Base-by-base conservation (phyloP, 2,329 filamentous ascomycete genomes). In the Botrytis squamosa region DNA sequence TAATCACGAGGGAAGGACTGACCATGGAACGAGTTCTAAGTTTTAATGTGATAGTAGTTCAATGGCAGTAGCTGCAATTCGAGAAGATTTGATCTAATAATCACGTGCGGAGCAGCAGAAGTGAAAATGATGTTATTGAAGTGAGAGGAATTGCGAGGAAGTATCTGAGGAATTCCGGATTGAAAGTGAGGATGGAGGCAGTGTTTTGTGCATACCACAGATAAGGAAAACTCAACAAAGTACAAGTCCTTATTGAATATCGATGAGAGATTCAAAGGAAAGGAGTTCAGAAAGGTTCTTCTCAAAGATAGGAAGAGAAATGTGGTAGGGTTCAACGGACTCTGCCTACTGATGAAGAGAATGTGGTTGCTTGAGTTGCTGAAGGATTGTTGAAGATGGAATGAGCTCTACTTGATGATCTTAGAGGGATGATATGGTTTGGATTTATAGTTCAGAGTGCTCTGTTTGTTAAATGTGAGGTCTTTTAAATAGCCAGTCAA, bases 81-180 rank as follows among this genome's bases (percentile, higher is more conserved):
- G 38, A 57, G 33, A 25, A 68, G 10, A 42, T 33, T n/a, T 3
- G 52, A 68, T 57, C 49, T 57, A 68, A 57, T 18, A 57, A 57
- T 68, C 66, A 68, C 66, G 66, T 57, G 52, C 40, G 49, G 49
- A 14, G 40, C 18, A 42, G 36, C 5, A 42, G 18, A 68, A 68
- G 44, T 66, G 12, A 66, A n/a, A 6, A 66, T 49, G 33, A 29
- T 49, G 20, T 49, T 20, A 25, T 42, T 25, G n/a, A 42, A 25
- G n/a, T 33, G 65, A 40, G 46, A 18, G 65, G 44, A 18, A 4
- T 18, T 18, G 60, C 16, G 36, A 40, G 60, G 40, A 40, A 55
- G 9, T 40, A 33, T 25, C 36, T 36, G 25, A 69, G 36, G n/a
- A 33, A 16, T 25, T 33, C 29, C 12, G n/a, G 18, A 25, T 33